These are phyloP conservation scores for Salix brachista DNA, from an alignment of 345 rosid species.

Conservation along the genomic window DNA sequence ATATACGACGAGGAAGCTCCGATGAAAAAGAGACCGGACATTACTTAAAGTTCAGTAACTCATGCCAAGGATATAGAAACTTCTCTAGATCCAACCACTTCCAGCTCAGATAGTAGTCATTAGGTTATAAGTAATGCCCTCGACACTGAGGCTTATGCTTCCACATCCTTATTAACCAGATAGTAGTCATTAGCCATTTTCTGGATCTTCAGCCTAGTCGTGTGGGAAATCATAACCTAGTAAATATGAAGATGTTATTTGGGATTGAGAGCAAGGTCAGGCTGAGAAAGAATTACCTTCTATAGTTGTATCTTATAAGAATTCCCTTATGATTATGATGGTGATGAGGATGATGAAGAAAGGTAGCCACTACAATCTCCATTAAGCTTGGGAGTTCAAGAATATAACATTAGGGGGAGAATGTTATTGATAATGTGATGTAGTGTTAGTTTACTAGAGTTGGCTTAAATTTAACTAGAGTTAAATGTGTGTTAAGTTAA, in stretches of 20 bases:
- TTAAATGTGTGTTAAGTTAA: too few relatives aligned
- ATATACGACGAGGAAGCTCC: slow-evolving; percentile 38
- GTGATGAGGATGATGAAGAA: too few relatives aligned
- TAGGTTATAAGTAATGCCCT: background rate
- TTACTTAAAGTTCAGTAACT: slow-evolving; percentile 37
- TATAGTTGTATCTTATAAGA: too few relatives aligned
- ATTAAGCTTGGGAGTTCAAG: too few relatives aligned
- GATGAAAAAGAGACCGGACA: slow-evolving; percentile 41
- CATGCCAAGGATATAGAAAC: slow-evolving; percentile 43
- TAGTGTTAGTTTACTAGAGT: too few relatives aligned
- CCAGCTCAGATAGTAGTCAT: background rate
- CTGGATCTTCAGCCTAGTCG: slow-evolving; percentile 24
- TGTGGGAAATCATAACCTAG: slow-evolving; percentile 24
- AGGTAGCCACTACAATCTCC: too few relatives aligned
- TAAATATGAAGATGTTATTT: background rate
- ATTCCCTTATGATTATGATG: too few relatives aligned
- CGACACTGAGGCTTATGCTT: background rate
- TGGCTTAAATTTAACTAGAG: too few relatives aligned
- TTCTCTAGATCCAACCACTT: background rate
- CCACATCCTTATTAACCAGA: background rate
- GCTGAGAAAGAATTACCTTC: too few relatives aligned
- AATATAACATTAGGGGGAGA: too few relatives aligned
- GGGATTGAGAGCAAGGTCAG: too few relatives aligned
- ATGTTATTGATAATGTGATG: too few relatives aligned
- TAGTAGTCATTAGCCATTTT: slow-evolving; percentile 8